Base-by-base conservation (phyloP, 768 basidiomycete genomes). In the Boletellus sp. region DNA sequence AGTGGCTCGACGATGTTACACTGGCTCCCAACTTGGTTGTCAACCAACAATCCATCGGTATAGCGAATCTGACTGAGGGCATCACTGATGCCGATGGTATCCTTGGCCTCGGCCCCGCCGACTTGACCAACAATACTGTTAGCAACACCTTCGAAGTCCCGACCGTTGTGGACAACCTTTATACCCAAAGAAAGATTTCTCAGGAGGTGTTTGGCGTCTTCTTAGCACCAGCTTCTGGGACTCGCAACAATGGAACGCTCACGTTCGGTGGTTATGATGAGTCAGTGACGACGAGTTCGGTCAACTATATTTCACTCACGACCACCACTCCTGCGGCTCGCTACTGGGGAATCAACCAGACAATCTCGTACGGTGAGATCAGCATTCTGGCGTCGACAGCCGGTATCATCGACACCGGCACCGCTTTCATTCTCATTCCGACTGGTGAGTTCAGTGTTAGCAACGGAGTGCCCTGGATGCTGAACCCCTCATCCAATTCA, bases 61-160 rank as follows among this genome's bases (percentile, higher is more conserved):
- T 66, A 42, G 73, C 74, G 1, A 42, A 47, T 4, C 33, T 17
- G 0, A n/a, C 63, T 15, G 1, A 24, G 3, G 72, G 70, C 22
- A 61, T 68, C 37, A 34, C 45, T 4, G 66, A 58, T 7, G 57
- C 72, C 11, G 73, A 76, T 47, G 75, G 75, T 12, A 64, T 76
- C 42, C 64, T 77, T 12, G 56, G 74, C 55, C 24, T 59, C 24
- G 67, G 73, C 8, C 74, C 74, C 6, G 36, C 48, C 3, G 63
- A 57, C 36, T 51, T 75, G 40, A 73, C 73, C 0, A 24, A 50
- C 2, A 61, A 60, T 42, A 61, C 60, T 7, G 47, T 67, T 11
- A 42, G 26, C 15, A 49, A 49, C 33, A 26, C 38, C 7, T 28
- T 15, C 8, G 7, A 39, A 7, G 55, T 71, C 32, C 65, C 68